A percentile compares a stretch with the other conserved stretches of the same genome.
These are phyloP conservation scores for Dicorynia guianensis DNA, from an alignment of 306 rosid genomes.

Conservation along the genomic window DNA sequence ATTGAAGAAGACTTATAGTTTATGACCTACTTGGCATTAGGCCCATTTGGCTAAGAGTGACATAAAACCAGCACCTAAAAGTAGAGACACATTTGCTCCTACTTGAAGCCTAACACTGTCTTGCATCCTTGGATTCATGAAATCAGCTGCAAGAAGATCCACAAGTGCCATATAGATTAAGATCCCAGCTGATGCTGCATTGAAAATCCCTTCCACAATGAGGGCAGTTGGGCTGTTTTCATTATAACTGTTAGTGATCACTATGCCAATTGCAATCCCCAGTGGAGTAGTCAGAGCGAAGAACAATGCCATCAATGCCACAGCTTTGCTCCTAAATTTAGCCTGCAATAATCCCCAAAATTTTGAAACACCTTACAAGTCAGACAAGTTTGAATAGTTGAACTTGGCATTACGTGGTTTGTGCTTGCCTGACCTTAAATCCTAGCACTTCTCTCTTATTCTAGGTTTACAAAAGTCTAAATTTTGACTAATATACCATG, in stretches of 20 bases:
- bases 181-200: conserved; percentile 70
- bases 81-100: conserved; percentile 23
- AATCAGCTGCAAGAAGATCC: conserved; percentile 44
- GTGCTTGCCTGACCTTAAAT: not conserved
- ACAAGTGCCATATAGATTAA: conserved; percentile 73
- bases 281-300: conserved; percentile 65
- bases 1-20: not conserved
- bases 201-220: conserved; percentile 61
- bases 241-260: conserved; percentile 45
- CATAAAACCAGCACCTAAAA: conserved; percentile 48
- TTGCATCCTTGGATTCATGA: conserved; percentile 51
- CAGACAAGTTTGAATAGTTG: too few relatives aligned
- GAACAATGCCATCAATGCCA: conserved; percentile 54
- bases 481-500: not conserved
- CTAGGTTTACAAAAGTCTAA: not conserved
- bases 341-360: conserved; percentile 43
- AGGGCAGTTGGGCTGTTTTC: conserved; percentile 59
- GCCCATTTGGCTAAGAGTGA: conserved; percentile 56
- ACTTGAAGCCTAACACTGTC: conserved; percentile 23
- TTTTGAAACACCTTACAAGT: too few relatives aligned
- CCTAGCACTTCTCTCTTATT: not conserved
- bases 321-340: conserved; percentile 40
- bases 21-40: not conserved
- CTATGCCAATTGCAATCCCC: conserved; percentile 65
- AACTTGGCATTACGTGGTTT: not conserved